Evolutionary conservation across 352 stramenopile genomes (phyloP).

Genomic region (Globisporangium barbulae): DNA sequence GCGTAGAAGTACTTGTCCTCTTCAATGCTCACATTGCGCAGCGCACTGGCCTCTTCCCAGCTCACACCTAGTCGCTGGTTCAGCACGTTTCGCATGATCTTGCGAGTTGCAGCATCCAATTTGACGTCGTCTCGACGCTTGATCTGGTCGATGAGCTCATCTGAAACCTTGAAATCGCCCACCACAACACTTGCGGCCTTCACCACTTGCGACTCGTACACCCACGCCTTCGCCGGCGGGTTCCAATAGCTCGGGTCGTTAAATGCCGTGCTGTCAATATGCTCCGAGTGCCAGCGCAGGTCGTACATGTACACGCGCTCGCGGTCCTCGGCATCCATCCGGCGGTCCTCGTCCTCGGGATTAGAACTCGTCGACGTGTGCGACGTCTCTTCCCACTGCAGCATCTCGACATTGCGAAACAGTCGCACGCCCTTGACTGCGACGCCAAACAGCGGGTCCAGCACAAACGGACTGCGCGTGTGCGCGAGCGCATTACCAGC

Average conservation of each 20-base stretch:
- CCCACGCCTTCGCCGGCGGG: constrained; percentile 56
- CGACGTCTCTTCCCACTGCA: constrained; percentile 79
- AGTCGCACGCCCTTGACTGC: constrained; percentile 63
- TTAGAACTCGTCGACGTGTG: constrained; percentile 45
- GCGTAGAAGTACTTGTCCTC: constrained; percentile 58
- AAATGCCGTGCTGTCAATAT: constrained; percentile 54
- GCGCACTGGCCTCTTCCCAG: constrained; percentile 37
- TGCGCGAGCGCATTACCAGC: constrained; percentile 25
- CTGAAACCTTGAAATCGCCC: constrained; percentile 51
- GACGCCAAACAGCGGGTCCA: constrained; percentile 61
- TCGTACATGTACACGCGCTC: constrained; percentile 77
- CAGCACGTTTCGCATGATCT: constrained; percentile 56
- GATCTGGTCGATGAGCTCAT: constrained; percentile 69
- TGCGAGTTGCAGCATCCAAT: constrained; percentile 37
- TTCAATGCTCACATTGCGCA: constrained; percentile 50
- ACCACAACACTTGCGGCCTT: constrained; percentile 38
- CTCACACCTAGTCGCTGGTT: constrained; percentile 37
- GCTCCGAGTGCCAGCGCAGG: constrained; percentile 48
- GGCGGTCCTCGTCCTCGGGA: constrained; percentile 40
- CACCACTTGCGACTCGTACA: constrained; percentile 30
- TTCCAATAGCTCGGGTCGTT: constrained; percentile 65
- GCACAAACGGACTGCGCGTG: constrained; percentile 36
- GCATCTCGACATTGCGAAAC: constrained; percentile 68
- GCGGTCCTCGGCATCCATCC: constrained; percentile 29
- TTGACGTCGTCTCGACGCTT: constrained; percentile 47